phyloP scores from a whole-genome alignment of 2,329 filamentous ascomycete species.

The Elsinoe batatas region DNA sequence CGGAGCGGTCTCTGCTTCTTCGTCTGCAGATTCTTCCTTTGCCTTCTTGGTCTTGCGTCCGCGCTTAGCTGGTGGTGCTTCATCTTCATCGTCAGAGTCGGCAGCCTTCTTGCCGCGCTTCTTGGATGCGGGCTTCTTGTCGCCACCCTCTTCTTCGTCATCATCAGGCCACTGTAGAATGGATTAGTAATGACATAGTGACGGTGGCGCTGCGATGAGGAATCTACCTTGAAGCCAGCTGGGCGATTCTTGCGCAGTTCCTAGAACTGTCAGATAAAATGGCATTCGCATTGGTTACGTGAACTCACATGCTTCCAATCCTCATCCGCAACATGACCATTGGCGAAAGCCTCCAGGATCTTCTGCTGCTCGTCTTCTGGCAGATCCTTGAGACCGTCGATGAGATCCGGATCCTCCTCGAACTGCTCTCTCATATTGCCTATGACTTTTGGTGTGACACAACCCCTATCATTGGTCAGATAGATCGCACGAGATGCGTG shows the following conservation, averaged over 20 bases:
- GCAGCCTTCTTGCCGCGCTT: conserved; percentile 32
- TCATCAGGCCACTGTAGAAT: conserved; percentile 20
- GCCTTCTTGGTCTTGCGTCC: conserved; percentile 18
- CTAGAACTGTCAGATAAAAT: conserved; percentile 35
- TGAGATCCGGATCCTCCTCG: conserved; percentile 49
- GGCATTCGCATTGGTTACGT: conserved; percentile 15
- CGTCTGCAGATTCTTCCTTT: conserved; percentile 21
- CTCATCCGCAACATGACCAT: conserved; percentile 72
- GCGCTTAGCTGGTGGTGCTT: conserved; percentile 22
- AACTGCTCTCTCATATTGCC: conserved; percentile 52
- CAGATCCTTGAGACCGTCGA: conserved; percentile 78
- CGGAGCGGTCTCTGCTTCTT: conserved; percentile 17
- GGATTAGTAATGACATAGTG: neutral
- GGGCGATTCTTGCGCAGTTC: conserved; percentile 65
- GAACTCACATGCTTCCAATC: conserved; percentile 79
- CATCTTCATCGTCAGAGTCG: conserved; percentile 29
- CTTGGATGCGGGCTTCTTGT: conserved; percentile 29
- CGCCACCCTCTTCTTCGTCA: conserved; percentile 13
- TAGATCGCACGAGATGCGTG: neutral
- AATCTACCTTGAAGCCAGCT: conserved; percentile 23
- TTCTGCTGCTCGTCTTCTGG: conserved; percentile 60
- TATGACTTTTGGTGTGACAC: conserved; percentile 68
- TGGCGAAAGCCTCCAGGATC: conserved; percentile 58
- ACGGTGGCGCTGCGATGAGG: conserved; percentile 12
- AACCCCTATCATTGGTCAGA: conserved; percentile 56